phyloP scores from a whole-genome alignment of 768 basidiomycete genomes.

The Boletus speciosus region DNA sequence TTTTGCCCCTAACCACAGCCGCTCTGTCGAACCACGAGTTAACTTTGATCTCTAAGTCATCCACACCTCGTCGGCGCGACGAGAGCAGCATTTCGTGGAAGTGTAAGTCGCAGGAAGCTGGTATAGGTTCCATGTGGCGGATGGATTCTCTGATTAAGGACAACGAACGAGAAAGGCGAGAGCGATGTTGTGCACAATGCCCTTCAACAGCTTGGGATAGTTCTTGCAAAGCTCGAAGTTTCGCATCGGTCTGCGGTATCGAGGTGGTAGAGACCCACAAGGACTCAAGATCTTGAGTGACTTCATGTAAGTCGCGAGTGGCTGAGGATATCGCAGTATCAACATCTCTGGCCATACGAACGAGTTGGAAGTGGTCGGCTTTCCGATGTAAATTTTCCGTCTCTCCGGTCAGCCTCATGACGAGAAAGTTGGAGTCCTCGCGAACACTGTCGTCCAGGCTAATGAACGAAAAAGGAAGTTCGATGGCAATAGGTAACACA shows the following conservation, averaged over 20 bases:
- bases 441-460: slow-evolving; percentile 66
- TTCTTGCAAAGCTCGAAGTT: slow-evolving; percentile 34
- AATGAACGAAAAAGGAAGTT: slow-evolving; percentile 54
- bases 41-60: slow-evolving; percentile 49
- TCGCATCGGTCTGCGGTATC: slow-evolving; percentile 26
- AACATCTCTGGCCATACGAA: slow-evolving; percentile 50
- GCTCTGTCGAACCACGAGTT: slow-evolving; percentile 45
- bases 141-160: slow-evolving; percentile 54
- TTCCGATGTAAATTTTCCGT: slow-evolving; percentile 49
- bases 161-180: slow-evolving; percentile 44
- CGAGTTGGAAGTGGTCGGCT: slow-evolving; percentile 47
- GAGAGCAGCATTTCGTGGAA: slow-evolving; percentile 48
- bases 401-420: slow-evolving; percentile 58
- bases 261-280: slow-evolving; percentile 37
- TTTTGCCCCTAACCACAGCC: slow-evolving; percentile 28
- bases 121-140: slow-evolving; percentile 49
- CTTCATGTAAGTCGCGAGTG: slow-evolving; percentile 36
- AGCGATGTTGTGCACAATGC: slow-evolving; percentile 33
- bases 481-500: slow-evolving; percentile 31
- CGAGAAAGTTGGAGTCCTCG: slow-evolving; percentile 62
- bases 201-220: slow-evolving; percentile 38
- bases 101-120: slow-evolving; percentile 40
- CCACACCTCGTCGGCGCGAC: slow-evolving; percentile 46
- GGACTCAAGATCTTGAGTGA: slow-evolving; percentile 38
- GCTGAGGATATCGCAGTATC: slow-evolving; percentile 42